phyloP scores from a whole-genome alignment of 441 rosid genomes.

The Populus hybrid region DNA sequence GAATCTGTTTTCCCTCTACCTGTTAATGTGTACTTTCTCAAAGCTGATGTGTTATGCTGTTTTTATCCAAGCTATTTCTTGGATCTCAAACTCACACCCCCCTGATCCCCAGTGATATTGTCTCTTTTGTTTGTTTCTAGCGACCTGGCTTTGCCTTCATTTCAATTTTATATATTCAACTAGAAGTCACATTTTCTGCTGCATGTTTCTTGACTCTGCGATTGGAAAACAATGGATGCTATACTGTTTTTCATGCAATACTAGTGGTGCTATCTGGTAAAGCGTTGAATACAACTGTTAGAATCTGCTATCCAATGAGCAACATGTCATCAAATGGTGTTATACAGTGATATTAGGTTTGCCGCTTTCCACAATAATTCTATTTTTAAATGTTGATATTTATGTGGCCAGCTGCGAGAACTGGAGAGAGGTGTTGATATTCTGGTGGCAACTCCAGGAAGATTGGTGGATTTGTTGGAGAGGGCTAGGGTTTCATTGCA shows the following conservation, averaged over 20 bases:
- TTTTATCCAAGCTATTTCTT: not conserved
- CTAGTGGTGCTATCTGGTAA: not conserved
- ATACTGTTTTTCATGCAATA: not conserved
- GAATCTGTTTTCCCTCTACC: not conserved
- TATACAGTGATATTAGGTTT: not conserved
- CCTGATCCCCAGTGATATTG: not conserved
- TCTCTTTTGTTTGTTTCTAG: not conserved
- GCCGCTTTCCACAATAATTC: not conserved
- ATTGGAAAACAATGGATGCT: not conserved
- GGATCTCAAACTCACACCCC: not conserved
- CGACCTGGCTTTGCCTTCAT: not conserved
- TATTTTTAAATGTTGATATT: slow-evolving; percentile 6
- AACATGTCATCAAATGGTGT: not conserved
- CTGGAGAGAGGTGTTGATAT: slow-evolving; percentile 95
- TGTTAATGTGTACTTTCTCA: not conserved
- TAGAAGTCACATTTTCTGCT: not conserved
- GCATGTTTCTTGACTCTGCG: not conserved
- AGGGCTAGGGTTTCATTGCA: slow-evolving; percentile 93
- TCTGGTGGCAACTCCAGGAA: slow-evolving; percentile 95
- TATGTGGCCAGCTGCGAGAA: slow-evolving; percentile 65
- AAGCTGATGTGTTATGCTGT: not conserved
- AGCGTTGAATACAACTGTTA: not conserved
- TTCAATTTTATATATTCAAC: not conserved
- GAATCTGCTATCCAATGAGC: not conserved
- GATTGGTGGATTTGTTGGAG: slow-evolving; percentile 91